Evolutionary conservation across 2,329 filamentous ascomycete genomes (phyloP), one percentile per base, ranked within the genome.

Genomic region (Pleurostoma richardsiae): DNA sequence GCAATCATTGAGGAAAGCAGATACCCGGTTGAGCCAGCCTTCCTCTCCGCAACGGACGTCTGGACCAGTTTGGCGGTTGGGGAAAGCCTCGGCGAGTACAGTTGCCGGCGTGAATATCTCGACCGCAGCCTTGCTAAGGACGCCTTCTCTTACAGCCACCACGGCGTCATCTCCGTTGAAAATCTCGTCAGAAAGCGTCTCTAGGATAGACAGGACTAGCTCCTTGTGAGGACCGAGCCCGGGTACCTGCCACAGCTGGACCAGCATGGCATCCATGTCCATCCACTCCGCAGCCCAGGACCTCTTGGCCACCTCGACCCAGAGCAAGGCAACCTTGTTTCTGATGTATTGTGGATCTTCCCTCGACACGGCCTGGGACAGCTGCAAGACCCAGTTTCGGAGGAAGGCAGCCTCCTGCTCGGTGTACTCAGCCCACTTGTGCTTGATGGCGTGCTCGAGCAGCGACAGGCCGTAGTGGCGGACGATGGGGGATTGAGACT

Each of bases 381-480:
- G 82, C 61, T 85, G 77, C 47, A 96, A 69, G 40, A 96, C 82
- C 79, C 91, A 94, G 49, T 76, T 75, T 43, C 88, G 82, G 46
- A 99, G 69, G 44, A 80, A 79, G 29, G 72, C 70, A 19, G 82
- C 81, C 64, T 96, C 85, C 27, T 83, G 80, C 29, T 76, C 67
- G 26, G 76, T 80, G 59, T 91, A 90, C 42, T 85, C 80, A 33
- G 83, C 79, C 82, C 90, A 96, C 56, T 82, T 83, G 67, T 95
- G 91, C 56, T 85, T 88, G 63, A 97, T 86, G 41, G 89, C 85
- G 67, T 95, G 86, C 60, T 96, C 92, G 54, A 99, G 80, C 47
- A 99, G 77, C 29, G 91, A 95, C 30, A 99, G 79, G 48, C 91
- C 94, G 65, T 95, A 99, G 69, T 97, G 91, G 57, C 94, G 86